These are phyloP conservation scores for Trypanosoma scelopori DNA, from an alignment of 208 protist species.

Conservation along the genomic window DNA sequence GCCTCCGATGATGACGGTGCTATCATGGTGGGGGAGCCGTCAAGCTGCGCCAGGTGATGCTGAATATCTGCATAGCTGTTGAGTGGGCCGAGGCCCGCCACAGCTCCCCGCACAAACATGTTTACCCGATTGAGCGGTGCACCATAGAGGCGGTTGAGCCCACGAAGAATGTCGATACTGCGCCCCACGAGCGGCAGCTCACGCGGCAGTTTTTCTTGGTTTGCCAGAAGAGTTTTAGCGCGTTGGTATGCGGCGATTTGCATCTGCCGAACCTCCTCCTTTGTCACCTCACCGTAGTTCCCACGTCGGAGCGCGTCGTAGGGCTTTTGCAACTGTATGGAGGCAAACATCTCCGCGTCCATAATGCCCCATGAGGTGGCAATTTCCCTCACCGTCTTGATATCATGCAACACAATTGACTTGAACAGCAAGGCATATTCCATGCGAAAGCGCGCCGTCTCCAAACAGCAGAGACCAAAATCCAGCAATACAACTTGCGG, in stretches of 20 bases:
- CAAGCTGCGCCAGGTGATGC: conserved; percentile 43
- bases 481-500: conserved; percentile 74
- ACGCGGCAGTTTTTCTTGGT: conserved; percentile 59
- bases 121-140: conserved; percentile 79
- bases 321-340: conserved; percentile 77
- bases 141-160: conserved; percentile 78
- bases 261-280: conserved; percentile 61
- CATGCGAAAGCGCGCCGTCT: conserved; percentile 72
- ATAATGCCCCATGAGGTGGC: conserved; percentile 69
- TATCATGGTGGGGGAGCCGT: background rate
- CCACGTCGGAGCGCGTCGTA: conserved; percentile 48
- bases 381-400: conserved; percentile 46
- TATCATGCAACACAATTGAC: conserved; percentile 70
- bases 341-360: conserved; percentile 73
- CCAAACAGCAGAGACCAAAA: conserved; percentile 73
- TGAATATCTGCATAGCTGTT: conserved; percentile 56
- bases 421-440: conserved; percentile 82
- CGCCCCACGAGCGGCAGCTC: conserved; percentile 76
- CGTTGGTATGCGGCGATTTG: conserved; percentile 42
- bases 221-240: conserved; percentile 45
- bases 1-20: background rate
- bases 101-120: conserved; percentile 68
- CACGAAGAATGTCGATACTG: conserved; percentile 78
- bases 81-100: conserved; percentile 56
- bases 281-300: conserved; percentile 62